These are phyloP conservation scores for Kwoniella heveanensis DNA, from an alignment of 768 basidiomycete genomes.

Conservation along the genomic window DNA sequence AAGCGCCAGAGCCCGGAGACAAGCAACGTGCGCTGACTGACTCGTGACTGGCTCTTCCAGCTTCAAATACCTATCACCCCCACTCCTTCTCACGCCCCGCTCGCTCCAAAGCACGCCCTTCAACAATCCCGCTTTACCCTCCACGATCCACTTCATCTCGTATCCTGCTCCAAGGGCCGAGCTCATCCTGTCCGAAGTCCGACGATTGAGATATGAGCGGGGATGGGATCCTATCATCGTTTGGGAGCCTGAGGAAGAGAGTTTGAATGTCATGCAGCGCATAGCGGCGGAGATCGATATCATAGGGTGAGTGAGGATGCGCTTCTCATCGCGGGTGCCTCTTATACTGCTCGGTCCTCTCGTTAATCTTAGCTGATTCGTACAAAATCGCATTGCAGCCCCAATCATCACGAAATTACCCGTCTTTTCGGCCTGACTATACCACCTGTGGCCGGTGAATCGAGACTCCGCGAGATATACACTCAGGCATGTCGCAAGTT, in stretches of 20 bases:
- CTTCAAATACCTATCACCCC: constrained; percentile 37
- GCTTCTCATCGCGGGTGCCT: too few species aligned
- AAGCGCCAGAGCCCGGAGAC: too few species aligned
- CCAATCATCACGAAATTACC: constrained; percentile 41
- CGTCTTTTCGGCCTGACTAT: constrained; percentile 19
- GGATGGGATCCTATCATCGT: constrained; percentile 35
- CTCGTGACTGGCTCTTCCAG: constrained; percentile 8
- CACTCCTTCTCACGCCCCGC: constrained; percentile 26
- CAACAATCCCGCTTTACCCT: constrained; percentile 15
- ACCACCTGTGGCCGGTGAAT: background rate
- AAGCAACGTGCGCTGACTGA: too few species aligned
- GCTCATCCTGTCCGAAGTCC: constrained; percentile 24
- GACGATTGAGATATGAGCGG: constrained; percentile 2
- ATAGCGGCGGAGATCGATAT: constrained; percentile 22
- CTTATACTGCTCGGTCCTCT: too few species aligned
- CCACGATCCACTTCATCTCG: constrained; percentile 37
- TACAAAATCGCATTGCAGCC: constrained; percentile 19
- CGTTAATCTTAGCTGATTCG: too few species aligned
- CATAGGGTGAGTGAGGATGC: constrained; percentile 16
- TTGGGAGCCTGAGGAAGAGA: constrained; percentile 40
- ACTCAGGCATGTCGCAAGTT: constrained; percentile 8
- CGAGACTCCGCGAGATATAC: constrained; percentile 5
- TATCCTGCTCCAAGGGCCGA: constrained; percentile 22
- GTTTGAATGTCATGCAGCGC: constrained; percentile 15
- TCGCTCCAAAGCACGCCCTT: constrained; percentile 22